Evolutionary conservation across 176 grass and related monocot species (phyloP), one percentile per base, ranked within the genome.

Genomic region (Olyra latifolia): DNA sequence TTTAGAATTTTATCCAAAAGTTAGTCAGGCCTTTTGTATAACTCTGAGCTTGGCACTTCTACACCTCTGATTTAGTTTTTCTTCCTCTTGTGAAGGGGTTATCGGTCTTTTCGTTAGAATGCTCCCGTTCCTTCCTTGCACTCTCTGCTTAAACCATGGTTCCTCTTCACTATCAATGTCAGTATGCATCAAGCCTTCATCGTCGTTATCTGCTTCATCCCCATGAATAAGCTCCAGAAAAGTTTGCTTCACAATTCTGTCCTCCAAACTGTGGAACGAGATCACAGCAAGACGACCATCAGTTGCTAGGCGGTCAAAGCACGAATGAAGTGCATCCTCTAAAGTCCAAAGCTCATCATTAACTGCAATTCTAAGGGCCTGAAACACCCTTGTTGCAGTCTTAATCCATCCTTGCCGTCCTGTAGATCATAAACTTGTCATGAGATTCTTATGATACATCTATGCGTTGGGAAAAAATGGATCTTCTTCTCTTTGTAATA

Each of bases 31-130:
- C 71, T 96, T 96, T 64, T 90, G 87, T 40, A 92, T 75, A 71
- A 96, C 85, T 81, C 93, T 89, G 20, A 96, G 87, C 85, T 96
- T 96, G n/a, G 93, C 93, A 61, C 93, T 96, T 88, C 94, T 94
- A 84, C 86, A 97, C 88, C 91, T 94, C 47, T 86, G 84, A 76
- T 97, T 97, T 79, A 97, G 77, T 72, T 85, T 80, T 69, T 97
- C 94, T 85, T 97, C 94, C 71, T 91, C 84, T 70, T 91, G 72
- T 3, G 89, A 91, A 66, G 94, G 94, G 46, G 87, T 94, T 76
- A 91, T 91, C 15, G 94, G 94, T 76, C 91, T 89, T 74, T 94
- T 97, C 6, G 91, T 97, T 52, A 97, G 87, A 75, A 97, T 55
- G 20, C 75, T 91, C n/a, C 94, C 94, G n/a, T 86, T 85, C 66